Conservation (phyloP, 176 grass and related monocot species). For the Metroxylon sagu region DNA sequence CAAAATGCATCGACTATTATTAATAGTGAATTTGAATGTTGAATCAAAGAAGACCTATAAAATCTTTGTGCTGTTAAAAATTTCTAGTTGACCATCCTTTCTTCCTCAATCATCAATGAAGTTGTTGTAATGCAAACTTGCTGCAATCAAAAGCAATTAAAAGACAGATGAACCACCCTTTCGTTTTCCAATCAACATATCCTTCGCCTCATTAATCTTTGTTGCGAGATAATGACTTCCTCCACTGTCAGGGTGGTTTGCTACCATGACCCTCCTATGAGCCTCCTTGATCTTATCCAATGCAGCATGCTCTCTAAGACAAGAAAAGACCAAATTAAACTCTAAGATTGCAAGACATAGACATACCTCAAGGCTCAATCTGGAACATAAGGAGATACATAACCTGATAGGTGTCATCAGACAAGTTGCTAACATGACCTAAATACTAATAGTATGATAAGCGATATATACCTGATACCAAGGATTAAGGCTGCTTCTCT, state of each 20-base stretch:
- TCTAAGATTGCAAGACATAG: neutral
- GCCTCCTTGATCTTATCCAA: slow-evolving; percentile 80
- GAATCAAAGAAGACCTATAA: too few relatives aligned
- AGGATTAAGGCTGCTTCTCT: slow-evolving; percentile 81
- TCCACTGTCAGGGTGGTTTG: slow-evolving; percentile 80
- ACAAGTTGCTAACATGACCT: too few relatives aligned
- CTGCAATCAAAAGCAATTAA: slow-evolving; percentile 38
- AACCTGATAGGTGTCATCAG: too few relatives aligned
- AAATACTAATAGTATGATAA: too few relatives aligned
- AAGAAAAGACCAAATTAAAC: neutral
- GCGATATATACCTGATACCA: slow-evolving; percentile 47
- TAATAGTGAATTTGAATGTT: too few relatives aligned
- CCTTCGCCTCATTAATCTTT: slow-evolving; percentile 90
- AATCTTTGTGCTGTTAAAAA: too few relatives aligned
- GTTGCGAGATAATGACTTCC: slow-evolving; percentile 90
- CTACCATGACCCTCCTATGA: slow-evolving; percentile 81
- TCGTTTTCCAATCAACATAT: slow-evolving; percentile 49
- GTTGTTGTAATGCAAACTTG: neutral
- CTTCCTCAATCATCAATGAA: neutral
- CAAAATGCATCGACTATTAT: neutral
- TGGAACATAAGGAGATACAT: too few relatives aligned
- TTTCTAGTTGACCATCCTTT: too few relatives aligned
- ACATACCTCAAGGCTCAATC: too few relatives aligned
- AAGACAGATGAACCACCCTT: slow-evolving; percentile 37
- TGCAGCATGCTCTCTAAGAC: slow-evolving; percentile 58